Base-by-base conservation (phyloP, 1,284 basidiomycete genomes). In the Apiotrichum sp. region DNA sequence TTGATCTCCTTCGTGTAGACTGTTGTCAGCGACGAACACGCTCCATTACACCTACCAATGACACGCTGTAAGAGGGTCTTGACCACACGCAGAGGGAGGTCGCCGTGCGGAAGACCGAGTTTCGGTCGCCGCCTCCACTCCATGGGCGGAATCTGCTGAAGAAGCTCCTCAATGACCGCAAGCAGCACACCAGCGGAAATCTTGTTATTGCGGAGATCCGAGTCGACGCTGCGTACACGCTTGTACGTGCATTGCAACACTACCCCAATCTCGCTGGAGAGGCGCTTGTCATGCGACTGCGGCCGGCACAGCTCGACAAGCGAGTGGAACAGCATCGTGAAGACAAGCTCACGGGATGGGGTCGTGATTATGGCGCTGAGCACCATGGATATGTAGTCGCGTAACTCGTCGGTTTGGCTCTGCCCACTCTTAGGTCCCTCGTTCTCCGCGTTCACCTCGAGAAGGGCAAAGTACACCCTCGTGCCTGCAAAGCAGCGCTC, bases 221-320 rank as follows among this genome's bases (percentile, higher is more conserved):
- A 87, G 13, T 93, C 92, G 47, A 98, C 89, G 63, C 90, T 92
- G 64, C 95, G 84, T 8, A 93, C 93, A 52, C 98, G 80, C 78
- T 98, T 98, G 96, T 96, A 98, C 36, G 98, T 84, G 75, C 96
- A 99, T 80, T 98, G 98, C 66, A 98, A 80, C 34, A 98, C 89
- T 34, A 99, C 81, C 73, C 98, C 96, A 6, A 93, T 93, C 48
- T 98, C 92, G 68, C 89, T 90, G 1, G 91, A 84, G 65, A 89
- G 86, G 64, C 88, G 86, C 3, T 88, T 85, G 46, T 89, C 86
- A 1, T 81, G 68, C 32, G 58, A 35, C 84, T 89, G 97, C 44
- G 86, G 90, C 75, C 85, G 87, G 39, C 93, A 88, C 35, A 97
- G 90, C 67, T 89, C 86, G 46, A 91, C 80, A 4, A 99, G 82